Base-by-base conservation (phyloP, 2,329 filamentous ascomycete genomes). In the Colletotrichum sp. region DNA sequence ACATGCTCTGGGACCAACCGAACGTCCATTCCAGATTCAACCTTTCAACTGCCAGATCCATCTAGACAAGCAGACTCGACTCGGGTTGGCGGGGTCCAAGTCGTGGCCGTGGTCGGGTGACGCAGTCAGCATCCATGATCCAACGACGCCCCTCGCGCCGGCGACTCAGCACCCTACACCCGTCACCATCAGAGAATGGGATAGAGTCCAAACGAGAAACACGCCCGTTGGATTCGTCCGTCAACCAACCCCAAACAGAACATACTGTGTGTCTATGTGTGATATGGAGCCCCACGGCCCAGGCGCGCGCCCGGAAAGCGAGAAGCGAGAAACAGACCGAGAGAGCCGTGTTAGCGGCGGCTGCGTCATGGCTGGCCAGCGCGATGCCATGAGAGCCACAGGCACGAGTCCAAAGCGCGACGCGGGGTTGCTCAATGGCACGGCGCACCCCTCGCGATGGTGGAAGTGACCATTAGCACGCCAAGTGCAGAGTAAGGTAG, bases 301-400 rank as follows among this genome's bases (percentile, higher is more conserved):
- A 73, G 61, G 29, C 66, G 61, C 71, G 62, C 66, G 36, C 47
- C 18, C 34, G 36, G 36, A 27, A 21, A 43, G 66, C 57, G 33
- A 21, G 43, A 51, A 24, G 16, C 29, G 31, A 55, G 12, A 66
- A 68, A 43, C 55, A 68, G 34, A 61, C 54, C 34, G 55, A 43
- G 24, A 65, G 62, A 43, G 36, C 55, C 67, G 34, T 71, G 62
- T 55, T 66, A 71, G 68, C 59, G 68, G 68, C 71, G 62, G 68
- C 71, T 73, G 71, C 71, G 68, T 73, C 68, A 73, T 73, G 61
- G 38, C 55, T 34, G 55, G 68, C 68, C 68, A 71, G 58, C 71
- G 38, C 43, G 62, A 58, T 71, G 68, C 55, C 54, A 51, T 31
- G 66, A 61, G 57, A 57, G 62, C 71, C 68, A 73, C 43, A 61